Conservation (phyloP, 1,284 basidiomycete genomes). For the Puccinia coronata region DNA sequence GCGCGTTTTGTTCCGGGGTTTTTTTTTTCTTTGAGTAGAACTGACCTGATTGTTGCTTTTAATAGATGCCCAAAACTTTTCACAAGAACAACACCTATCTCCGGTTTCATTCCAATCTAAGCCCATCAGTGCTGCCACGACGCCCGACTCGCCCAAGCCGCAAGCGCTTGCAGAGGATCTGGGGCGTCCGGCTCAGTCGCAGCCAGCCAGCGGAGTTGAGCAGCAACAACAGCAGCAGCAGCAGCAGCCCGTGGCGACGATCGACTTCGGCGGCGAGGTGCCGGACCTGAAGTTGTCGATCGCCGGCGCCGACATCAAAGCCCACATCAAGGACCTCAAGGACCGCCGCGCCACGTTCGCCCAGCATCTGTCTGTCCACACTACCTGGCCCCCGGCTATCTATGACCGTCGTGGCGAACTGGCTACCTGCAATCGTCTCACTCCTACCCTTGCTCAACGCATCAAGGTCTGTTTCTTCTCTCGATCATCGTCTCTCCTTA, state of each 20-base stretch:
- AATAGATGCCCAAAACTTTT: slow-evolving; percentile 33
- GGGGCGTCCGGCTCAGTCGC: too few species aligned
- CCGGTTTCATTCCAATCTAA: neutral
- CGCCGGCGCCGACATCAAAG: neutral
- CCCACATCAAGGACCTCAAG: too few species aligned
- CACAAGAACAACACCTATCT: slow-evolving; percentile 13
- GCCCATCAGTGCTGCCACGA: neutral
- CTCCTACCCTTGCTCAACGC: slow-evolving; percentile 86
- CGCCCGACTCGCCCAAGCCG: slow-evolving; percentile 7
- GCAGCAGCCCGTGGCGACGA: neutral
- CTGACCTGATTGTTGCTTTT: neutral
- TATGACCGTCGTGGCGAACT: slow-evolving; percentile 95
- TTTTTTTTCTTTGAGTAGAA: neutral
- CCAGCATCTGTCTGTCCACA: slow-evolving; percentile 86
- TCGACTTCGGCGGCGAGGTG: neutral
- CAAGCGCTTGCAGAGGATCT: neutral
- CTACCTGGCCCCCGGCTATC: slow-evolving; percentile 84
- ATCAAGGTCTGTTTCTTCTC: slow-evolving; percentile 66
- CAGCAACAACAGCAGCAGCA: neutral
- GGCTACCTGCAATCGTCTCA: slow-evolving; percentile 93
- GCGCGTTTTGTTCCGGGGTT: too few species aligned
- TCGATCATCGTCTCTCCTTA: too few species aligned
- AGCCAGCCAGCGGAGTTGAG: too few species aligned
- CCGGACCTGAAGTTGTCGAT: neutral
- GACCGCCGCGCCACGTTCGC: slow-evolving; percentile 71